Conservation (phyloP, 768 basidiomycete species). For the Heimioporus sp. region DNA sequence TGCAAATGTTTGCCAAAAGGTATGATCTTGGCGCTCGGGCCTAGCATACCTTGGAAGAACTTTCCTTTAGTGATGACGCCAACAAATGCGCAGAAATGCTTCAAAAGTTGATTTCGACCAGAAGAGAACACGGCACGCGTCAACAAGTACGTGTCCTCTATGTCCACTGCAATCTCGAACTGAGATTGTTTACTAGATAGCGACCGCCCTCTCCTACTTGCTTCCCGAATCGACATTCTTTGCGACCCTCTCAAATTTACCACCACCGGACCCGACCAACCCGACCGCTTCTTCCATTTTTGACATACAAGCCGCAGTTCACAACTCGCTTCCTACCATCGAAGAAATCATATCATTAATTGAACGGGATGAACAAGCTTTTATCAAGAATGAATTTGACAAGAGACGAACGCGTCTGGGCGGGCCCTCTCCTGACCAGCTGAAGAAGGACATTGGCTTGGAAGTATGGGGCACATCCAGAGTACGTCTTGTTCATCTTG, state of each 20-base stretch:
- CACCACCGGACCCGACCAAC: constrained; percentile 73
- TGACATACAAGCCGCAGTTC: constrained; percentile 56
- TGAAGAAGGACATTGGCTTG: constrained; percentile 60
- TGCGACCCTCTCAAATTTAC: constrained; percentile 58
- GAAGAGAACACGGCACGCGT: constrained; percentile 57
- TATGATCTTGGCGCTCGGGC: constrained; percentile 31
- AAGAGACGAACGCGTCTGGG: constrained; percentile 78
- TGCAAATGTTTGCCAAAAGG: constrained; percentile 57
- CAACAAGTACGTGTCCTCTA: constrained; percentile 44
- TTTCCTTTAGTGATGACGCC: constrained; percentile 59
- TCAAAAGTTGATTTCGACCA: constrained; percentile 70
- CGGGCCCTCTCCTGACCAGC: constrained; percentile 54
- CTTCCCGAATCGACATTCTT: constrained; percentile 75
- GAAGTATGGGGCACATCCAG: constrained; percentile 64
- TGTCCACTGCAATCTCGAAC: neutral
- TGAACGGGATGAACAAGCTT: constrained; percentile 61
- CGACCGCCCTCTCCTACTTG: constrained; percentile 61
- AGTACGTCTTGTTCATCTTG: constrained; percentile 35
- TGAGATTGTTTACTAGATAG: constrained; percentile 45
- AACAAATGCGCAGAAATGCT: constrained; percentile 78
- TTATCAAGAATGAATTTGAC: constrained; percentile 64
- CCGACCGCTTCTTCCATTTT: constrained; percentile 62
- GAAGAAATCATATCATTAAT: constrained; percentile 67
- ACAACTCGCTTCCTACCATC: constrained; percentile 68
- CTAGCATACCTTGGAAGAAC: neutral